phyloP scores from a whole-genome alignment of 495 filamentous ascomycete species.

The Hyaloscypha bicolor region DNA sequence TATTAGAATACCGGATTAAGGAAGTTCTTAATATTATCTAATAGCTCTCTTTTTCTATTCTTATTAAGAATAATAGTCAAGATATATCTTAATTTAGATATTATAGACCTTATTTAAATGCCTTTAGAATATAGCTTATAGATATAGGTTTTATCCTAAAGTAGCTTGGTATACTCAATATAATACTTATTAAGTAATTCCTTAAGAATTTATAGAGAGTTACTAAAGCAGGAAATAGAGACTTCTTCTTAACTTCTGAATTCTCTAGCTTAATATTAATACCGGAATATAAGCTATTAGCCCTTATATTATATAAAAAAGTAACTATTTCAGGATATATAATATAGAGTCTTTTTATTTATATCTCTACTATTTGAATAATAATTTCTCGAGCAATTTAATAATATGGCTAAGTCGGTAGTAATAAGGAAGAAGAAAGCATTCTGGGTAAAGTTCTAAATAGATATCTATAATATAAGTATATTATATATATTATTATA shows the following conservation, averaged over 20 bases:
- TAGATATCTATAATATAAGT: too few relatives aligned
- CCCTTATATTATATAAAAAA: slow-evolving; percentile 58
- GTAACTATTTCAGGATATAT: not conserved
- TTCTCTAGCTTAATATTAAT: too few relatives aligned
- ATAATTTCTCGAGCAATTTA: slow-evolving; percentile 19
- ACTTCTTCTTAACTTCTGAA: too few relatives aligned
- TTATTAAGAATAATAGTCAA: too few relatives aligned
- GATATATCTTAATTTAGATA: slow-evolving; percentile 53
- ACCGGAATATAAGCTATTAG: slow-evolving; percentile 44
- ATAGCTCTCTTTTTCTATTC: too few relatives aligned
- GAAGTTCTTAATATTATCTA: too few relatives aligned
- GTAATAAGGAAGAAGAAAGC: not conserved
- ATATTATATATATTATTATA: too few relatives aligned
- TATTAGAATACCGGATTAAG: too few relatives aligned
- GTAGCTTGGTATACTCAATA: too few relatives aligned
- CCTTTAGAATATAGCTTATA: too few relatives aligned
- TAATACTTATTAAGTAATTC: slow-evolving; percentile 11
- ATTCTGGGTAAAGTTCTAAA: too few relatives aligned
- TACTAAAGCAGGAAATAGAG: slow-evolving; percentile 31
- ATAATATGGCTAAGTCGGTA: slow-evolving; percentile 15
- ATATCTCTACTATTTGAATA: slow-evolving; percentile 54
- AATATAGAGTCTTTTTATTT: slow-evolving; percentile 9
- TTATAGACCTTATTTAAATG: slow-evolving; percentile 25
- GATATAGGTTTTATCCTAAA: too few relatives aligned
- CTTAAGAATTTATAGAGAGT: slow-evolving; percentile 68